Evolutionary conservation across 23 red algal genomes (phyloP), one percentile per base, ranked within the genome.

Genomic region (Cyanidium caldarium): DNA sequence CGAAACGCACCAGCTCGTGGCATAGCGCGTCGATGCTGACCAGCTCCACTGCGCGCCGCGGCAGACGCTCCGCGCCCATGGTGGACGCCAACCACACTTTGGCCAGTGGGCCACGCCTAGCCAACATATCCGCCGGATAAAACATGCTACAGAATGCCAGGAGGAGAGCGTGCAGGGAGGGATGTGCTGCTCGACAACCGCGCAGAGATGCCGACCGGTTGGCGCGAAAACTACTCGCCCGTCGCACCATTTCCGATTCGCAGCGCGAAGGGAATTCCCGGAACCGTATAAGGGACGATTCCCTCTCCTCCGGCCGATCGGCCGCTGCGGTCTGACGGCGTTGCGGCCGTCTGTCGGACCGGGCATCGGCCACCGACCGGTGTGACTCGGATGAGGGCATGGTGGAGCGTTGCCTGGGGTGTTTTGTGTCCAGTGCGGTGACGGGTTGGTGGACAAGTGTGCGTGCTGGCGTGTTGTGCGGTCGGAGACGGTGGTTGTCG

Each of bases 81-180:
- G 80, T 94, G 41, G 80, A 79, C 5, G 87, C 87, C 34, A 94
- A 39, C 87, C 87, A 94, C 17, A 94, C 77, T 37, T 85, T 78
- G 2, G 69, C 87, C 0, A 94, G 51, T 16, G 76, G 75, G 23
- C 87, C 80, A 65, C 34, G 42, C 37, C 67, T 34, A 0, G 39
- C 65, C 21, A 79, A 23, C 25, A 79, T 34, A 13, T 37, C 19
- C n/a, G 35, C 33, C 1, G 58, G 38, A 38, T 79, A 79, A 28
- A 79, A 79, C 75, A 79, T 79, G 46, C 41, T 12, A 44, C 12
- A 44, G 41, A 44, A 44, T 44, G 41, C 41, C 41, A 44, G 12
- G 41, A n/a, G 41, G 12, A 12, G 41, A 44, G 12, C 41, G n/a
- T 44, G 12, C 13, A 44, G 41, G n/a, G n/a, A 44, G n/a, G n/a